A percentile compares a stretch with the other conserved stretches of the same genome.
Conservation (phyloP, 1,284 basidiomycete genomes). For the Waitea zeae region DNA sequence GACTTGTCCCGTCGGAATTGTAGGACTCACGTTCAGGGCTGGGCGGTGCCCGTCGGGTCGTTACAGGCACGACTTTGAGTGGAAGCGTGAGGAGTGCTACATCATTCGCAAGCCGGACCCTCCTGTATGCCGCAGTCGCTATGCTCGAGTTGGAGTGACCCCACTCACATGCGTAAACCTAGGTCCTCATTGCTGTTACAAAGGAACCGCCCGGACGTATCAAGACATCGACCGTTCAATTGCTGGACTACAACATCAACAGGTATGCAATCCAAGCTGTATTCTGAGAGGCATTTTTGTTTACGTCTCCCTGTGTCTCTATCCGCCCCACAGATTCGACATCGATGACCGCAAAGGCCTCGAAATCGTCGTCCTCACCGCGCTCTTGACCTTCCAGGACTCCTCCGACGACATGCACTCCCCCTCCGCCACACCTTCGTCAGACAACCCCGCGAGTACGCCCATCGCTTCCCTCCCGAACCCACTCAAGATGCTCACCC, state of each 20-base stretch:
- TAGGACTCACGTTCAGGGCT: no score
- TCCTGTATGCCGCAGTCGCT: no score
- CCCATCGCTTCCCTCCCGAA: conserved; percentile 3
- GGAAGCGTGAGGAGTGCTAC: conserved; percentile 68
- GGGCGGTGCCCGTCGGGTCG: not conserved
- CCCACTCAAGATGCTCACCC: no score
- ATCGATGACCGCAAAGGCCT: conserved; percentile 69
- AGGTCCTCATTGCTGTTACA: conserved; percentile 66
- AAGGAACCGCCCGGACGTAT: conserved; percentile 54
- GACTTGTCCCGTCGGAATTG: no score
- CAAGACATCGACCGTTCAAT: conserved; percentile 52
- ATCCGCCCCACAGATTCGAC: conserved; percentile 42
- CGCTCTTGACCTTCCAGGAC: conserved; percentile 64
- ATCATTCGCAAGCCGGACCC: conserved; percentile 75
- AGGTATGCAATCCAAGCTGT: conserved; percentile 20
- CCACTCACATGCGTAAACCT: no score
- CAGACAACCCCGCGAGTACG: conserved; percentile 9
- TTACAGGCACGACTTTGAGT: conserved; percentile 63
- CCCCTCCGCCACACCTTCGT: conserved; percentile 5
- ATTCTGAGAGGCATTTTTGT: not conserved
- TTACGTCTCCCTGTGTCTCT: no score
- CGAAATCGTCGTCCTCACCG: conserved; percentile 63
- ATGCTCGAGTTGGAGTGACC: no score
- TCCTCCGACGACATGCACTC: conserved; percentile 37
- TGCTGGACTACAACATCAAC: conserved; percentile 75